phyloP scores from a whole-genome alignment of 2,329 filamentous ascomycete genomes.

The Botrytis cinerea region DNA sequence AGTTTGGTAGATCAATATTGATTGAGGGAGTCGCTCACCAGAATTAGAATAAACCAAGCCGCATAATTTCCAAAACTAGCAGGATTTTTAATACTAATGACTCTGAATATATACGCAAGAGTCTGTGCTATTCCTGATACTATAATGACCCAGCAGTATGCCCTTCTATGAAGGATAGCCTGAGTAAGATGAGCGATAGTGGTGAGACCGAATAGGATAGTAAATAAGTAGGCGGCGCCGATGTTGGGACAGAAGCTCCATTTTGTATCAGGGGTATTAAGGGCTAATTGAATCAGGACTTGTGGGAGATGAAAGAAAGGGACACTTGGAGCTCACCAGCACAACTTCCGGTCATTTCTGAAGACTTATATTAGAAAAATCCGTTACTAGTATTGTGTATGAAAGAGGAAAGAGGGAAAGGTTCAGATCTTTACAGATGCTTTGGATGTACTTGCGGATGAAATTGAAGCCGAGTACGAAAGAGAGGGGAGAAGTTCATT shows the following conservation, averaged over 20 bases:
- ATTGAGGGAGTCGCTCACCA: background rate
- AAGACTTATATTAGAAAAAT: background rate
- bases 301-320: background rate
- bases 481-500: no score
- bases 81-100: constrained; percentile 32
- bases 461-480: background rate
- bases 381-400: background rate
- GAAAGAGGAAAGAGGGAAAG: background rate
- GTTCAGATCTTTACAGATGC: background rate
- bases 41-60: background rate
- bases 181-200: constrained; percentile 27
- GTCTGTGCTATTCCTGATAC: constrained; percentile 27
- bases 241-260: constrained; percentile 38
- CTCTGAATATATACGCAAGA: constrained; percentile 29
- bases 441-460: background rate
- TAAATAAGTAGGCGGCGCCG: constrained; percentile 42
- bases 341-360: background rate
- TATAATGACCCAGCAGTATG: constrained; percentile 22
- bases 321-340: background rate
- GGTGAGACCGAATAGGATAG: constrained; percentile 41
- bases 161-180: constrained; percentile 40
- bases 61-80: background rate
- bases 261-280: constrained; percentile 11
- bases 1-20: background rate
- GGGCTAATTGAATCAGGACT: background rate